Evolutionary conservation across 352 stramenopile genomes (phyloP), one percentile per base, ranked within the genome.

Genomic region (Aphanomyces invadans): DNA sequence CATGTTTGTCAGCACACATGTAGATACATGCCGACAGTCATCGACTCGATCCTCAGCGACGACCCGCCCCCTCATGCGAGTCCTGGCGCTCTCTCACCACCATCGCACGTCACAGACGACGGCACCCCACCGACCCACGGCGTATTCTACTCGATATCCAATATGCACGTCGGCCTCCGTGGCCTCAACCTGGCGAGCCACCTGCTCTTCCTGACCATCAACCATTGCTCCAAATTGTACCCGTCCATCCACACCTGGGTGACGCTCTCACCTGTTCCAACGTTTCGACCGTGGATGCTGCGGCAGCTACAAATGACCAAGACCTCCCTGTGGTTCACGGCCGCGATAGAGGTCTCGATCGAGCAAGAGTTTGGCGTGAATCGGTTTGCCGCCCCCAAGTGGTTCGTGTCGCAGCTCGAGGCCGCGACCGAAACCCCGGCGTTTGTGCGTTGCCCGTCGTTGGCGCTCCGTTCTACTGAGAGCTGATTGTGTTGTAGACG

Each of bases 91-190:
- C n/a, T n/a, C n/a, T n/a, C n/a, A n/a, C n/a, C n/a, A n/a, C n/a
- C n/a, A n/a, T n/a, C n/a, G 19, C 26, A 31, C 19, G 36, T 12
- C 19, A 21, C 31, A 52, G 29, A 21, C 28, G 38, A 26, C 21
- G 45, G 19, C 2, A 42, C 23, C 23, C 76, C 75, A 3, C 83
- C 81, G 4, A 86, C 83, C 15, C 85, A 94, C 61, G 81, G 88
- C n/a, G 80, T 94, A 42, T 94, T 92, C 53, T 94, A 94, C 57
- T 87, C 85, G 19, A 87, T 94, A 15, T 91, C 81, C 2, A 94
- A 87, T 57, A 78, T 83, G 21, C 90, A 94, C 67, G 68, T 70
- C 19, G 85, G 85, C 15, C 74, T 94, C n/a, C 81, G 81, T 0
- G 85, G 85, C 38, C 62, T 94, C 25, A 94, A 94, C 61, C 87